phyloP scores from a whole-genome alignment of 108 stramenopile species.

The Tribonema minus region DNA sequence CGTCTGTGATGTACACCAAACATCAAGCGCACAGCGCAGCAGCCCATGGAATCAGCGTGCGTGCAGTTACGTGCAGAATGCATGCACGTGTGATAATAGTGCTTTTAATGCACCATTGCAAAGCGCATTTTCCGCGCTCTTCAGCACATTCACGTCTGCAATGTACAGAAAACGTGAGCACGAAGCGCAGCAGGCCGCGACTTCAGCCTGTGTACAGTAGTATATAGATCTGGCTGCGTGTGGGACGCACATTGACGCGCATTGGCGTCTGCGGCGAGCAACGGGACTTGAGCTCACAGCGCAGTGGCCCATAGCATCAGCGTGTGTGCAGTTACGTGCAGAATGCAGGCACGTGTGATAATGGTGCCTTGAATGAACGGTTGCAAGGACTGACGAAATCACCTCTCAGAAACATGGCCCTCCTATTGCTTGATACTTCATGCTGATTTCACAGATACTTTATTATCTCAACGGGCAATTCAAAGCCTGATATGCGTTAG shows the following conservation, averaged over 20 bases:
- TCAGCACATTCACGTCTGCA: constrained; percentile 39
- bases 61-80: not conserved
- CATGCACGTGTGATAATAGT: not conserved
- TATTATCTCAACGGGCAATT: too few relatives aligned
- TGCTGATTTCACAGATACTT: too few relatives aligned
- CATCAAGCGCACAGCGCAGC: not conserved
- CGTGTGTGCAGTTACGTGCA: not conserved
- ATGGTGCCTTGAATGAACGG: not conserved
- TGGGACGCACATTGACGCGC: too few relatives aligned
- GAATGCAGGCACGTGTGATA: not conserved
- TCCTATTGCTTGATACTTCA: too few relatives aligned
- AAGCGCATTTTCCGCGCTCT: constrained; percentile 35
- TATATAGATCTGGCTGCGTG: not conserved
- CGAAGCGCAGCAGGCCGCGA: not conserved
- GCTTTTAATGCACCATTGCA: not conserved
- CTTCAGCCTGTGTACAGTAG: not conserved
- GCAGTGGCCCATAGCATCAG: too few relatives aligned
- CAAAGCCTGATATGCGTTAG: too few relatives aligned
- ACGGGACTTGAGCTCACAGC: too few relatives aligned
- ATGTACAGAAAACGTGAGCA: not conserved
- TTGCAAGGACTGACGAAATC: too few relatives aligned
- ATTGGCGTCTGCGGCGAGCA: too few relatives aligned
- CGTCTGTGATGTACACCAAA: constrained; percentile 11
- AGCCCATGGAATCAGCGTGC: not conserved
- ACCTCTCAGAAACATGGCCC: too few relatives aligned